These are phyloP conservation scores for Ceratocystiopsis minuta DNA, from an alignment of 2,329 filamentous ascomycete species.

Conservation along the genomic window DNA sequence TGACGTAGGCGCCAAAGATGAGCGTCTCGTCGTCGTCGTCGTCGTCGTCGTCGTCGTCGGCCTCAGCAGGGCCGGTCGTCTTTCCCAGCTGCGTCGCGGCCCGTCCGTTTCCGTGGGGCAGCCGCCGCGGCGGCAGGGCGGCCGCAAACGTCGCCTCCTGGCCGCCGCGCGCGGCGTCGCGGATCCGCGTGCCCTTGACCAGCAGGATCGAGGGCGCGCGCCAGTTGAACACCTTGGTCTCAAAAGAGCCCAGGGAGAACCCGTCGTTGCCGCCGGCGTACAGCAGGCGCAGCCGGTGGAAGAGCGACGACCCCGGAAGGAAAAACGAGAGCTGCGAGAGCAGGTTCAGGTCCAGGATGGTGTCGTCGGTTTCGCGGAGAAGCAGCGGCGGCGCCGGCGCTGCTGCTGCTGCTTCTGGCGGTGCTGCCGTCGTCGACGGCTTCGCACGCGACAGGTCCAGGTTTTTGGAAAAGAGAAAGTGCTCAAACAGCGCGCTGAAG, in stretches of 20 bases:
- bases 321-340: conserved; percentile 59
- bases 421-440: background rate
- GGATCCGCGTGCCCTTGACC: conserved; percentile 45
- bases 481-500: conserved; percentile 51
- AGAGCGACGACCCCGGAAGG: conserved; percentile 44
- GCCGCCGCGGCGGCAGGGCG: conserved; percentile 44
- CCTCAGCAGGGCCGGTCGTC: too few species aligned
- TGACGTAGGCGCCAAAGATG: conserved; percentile 49
- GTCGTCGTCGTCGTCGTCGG: background rate
- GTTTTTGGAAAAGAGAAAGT: conserved; percentile 58
- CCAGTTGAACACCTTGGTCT: conserved; percentile 62
- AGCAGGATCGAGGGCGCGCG: conserved; percentile 55
- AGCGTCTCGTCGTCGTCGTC: conserved; percentile 21
- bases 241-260: conserved; percentile 62
- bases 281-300: conserved; percentile 44
- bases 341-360: conserved; percentile 46
- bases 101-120: conserved; percentile 25
- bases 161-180: conserved; percentile 27
- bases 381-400: conserved; percentile 21
- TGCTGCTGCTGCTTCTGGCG: background rate
- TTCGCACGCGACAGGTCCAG: conserved; percentile 42
- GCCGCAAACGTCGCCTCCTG: conserved; percentile 40
- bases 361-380: conserved; percentile 27
- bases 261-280: conserved; percentile 55
- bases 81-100: too few species aligned